Evolutionary conservation across 73 alveolate species (phyloP).

Genomic region (Paramecium sexaurelia): DNA sequence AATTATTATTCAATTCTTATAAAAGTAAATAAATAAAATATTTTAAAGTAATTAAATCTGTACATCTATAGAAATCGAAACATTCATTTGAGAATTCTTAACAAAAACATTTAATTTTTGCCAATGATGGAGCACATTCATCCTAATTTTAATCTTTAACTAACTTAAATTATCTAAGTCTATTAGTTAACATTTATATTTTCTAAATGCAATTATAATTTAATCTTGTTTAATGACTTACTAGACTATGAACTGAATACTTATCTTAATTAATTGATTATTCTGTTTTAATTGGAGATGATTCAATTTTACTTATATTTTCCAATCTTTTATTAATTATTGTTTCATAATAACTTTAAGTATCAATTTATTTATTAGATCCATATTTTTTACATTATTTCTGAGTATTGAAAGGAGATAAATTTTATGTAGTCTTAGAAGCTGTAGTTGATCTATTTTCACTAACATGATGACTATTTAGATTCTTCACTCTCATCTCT

Average conservation of each 20-base stretch:
- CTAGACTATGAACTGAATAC: neutral
- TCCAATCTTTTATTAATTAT: slow-evolving; percentile 48
- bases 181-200: neutral
- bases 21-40: slow-evolving; percentile 21
- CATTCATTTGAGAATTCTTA: slow-evolving; percentile 26
- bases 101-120: slow-evolving; percentile 43
- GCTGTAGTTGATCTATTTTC: slow-evolving; percentile 51
- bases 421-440: neutral
- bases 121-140: slow-evolving; percentile 59
- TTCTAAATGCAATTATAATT: neutral
- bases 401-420: slow-evolving; percentile 5
- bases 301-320: neutral
- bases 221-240: neutral
- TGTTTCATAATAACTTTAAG: slow-evolving; percentile 54
- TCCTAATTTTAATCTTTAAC: slow-evolving; percentile 42
- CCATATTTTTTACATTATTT: neutral
- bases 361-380: slow-evolving; percentile 37
- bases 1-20: neutral
- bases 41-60: slow-evolving; percentile 28
- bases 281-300: neutral
- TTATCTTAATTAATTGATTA: neutral
- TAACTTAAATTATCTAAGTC: slow-evolving; percentile 15
- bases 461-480: slow-evolving; percentile 46
- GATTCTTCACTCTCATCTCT: slow-evolving; percentile 54
- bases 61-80: slow-evolving; percentile 52